A percentile compares a stretch with the other conserved stretches of the same genome.
phyloP scores from a whole-genome alignment of 2,329 filamentous ascomycete species.

The Onygenales sp. region DNA sequence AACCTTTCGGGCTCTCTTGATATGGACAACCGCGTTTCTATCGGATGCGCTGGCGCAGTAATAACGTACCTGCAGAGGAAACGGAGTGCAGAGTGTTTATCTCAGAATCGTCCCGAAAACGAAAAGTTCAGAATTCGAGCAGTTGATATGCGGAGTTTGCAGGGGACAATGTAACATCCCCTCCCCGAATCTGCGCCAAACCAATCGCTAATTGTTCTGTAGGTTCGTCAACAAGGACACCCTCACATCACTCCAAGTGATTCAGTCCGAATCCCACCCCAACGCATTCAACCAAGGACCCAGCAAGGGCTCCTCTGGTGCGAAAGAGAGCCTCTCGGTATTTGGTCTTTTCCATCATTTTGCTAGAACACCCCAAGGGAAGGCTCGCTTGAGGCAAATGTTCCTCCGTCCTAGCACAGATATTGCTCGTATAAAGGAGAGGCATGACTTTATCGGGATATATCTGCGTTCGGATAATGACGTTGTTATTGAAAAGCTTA shows the following conservation, averaged over 20 bases:
- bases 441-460: conserved; percentile 59
- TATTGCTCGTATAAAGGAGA: conserved; percentile 56
- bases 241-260: conserved; percentile 71
- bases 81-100: conserved; percentile 52
- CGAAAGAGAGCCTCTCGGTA: conserved; percentile 73
- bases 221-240: conserved; percentile 81
- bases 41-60: conserved; percentile 81
- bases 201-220: conserved; percentile 24
- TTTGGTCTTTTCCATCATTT: conserved; percentile 73
- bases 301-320: conserved; percentile 48
- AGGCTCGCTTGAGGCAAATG: conserved; percentile 59
- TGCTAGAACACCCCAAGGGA: conserved; percentile 71
- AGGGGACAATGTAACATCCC: conserved; percentile 45
- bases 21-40: conserved; percentile 61
- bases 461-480: conserved; percentile 61
- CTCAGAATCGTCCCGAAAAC: conserved; percentile 47
- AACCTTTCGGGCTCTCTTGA: conserved; percentile 62
- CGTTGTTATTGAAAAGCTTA: conserved; percentile 45
- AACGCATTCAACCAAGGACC: conserved; percentile 69
- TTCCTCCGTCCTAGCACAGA: conserved; percentile 73
- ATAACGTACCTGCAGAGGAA: conserved; percentile 67
- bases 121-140: conserved; percentile 50
- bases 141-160: conserved; percentile 67
- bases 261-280: conserved; percentile 73
- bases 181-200: not conserved